Conservation (phyloP, 2,329 filamentous ascomycete species). For the Phialophora verrucosa region DNA sequence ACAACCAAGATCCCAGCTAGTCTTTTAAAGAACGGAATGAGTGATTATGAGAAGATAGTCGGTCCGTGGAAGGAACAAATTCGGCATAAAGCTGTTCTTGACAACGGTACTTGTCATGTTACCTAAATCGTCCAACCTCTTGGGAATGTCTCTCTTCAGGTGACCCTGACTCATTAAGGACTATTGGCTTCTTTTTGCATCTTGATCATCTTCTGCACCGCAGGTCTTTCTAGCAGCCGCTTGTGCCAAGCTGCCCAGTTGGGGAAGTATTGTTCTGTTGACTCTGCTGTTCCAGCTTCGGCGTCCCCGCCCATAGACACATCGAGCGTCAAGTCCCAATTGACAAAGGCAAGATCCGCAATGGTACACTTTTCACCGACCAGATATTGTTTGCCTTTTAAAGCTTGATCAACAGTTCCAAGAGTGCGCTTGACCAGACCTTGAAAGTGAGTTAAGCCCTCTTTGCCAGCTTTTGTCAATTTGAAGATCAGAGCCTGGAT, state of each 20-base stretch:
- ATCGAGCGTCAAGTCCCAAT: conserved; percentile 2
- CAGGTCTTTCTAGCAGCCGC: conserved; percentile 1
- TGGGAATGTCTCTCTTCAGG: too few relatives aligned
- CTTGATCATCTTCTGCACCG: conserved; percentile 3
- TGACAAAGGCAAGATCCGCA: conserved; percentile 6
- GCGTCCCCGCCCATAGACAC: background rate
- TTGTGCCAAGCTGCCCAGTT: conserved; percentile 2
- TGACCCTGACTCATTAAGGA: background rate
- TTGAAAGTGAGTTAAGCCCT: conserved; percentile 1
- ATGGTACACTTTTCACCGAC: conserved; percentile 6
- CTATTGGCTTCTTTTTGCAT: background rate
- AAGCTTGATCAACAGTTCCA: background rate
- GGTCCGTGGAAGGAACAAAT: too few relatives aligned
- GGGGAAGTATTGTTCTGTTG: background rate
- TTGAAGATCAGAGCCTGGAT: conserved; percentile 1
- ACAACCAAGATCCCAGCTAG: too few relatives aligned
- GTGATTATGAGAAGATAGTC: too few relatives aligned
- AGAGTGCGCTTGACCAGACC: conserved; percentile 4
- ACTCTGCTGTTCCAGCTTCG: background rate
- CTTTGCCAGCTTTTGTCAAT: background rate
- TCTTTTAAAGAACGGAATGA: too few relatives aligned
- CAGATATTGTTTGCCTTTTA: conserved; percentile 2
- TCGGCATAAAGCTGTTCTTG: too few relatives aligned
- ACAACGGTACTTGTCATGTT: too few relatives aligned
- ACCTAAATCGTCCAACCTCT: too few relatives aligned